Conservation (phyloP, 169 alveolate species). For the Plasmodium vivax region DNA sequence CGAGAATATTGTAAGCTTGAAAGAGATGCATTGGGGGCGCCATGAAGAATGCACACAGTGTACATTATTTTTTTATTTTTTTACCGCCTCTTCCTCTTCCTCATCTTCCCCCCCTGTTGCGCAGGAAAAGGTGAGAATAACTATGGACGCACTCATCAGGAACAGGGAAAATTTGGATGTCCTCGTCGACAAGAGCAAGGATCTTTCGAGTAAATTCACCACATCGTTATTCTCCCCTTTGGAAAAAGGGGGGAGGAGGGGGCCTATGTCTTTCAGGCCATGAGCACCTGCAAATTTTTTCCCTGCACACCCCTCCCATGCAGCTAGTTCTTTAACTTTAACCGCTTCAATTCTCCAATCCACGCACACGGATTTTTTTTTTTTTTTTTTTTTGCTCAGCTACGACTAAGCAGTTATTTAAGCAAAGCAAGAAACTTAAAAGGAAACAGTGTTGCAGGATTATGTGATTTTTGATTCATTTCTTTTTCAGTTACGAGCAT, state of each 20-base stretch:
- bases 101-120: not conserved
- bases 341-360: not conserved
- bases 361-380: not conserved
- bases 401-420: conserved; percentile 68
- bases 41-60: not conserved
- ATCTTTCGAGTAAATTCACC: conserved; percentile 57
- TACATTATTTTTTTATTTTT: not conserved
- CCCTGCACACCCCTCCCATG: not conserved
- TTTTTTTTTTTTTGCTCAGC: conserved; percentile 26
- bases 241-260: not conserved
- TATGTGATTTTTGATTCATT: conserved; percentile 28
- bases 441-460: conserved; percentile 61
- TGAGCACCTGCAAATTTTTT: not conserved
- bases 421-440: conserved; percentile 73
- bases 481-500: not conserved
- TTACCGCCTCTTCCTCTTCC: too few relatives aligned
- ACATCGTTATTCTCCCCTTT: not conserved
- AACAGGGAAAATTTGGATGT: conserved; percentile 75
- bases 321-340: not conserved
- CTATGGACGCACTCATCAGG: conserved; percentile 73
- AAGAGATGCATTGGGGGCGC: not conserved
- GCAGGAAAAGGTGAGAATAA: conserved; percentile 69
- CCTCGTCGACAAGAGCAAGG: conserved; percentile 75
- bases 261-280: not conserved
- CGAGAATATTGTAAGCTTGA: conserved; percentile 46